Conservation (phyloP, 2,329 filamentous ascomycete species). For the Chaetothyriales sp. region DNA sequence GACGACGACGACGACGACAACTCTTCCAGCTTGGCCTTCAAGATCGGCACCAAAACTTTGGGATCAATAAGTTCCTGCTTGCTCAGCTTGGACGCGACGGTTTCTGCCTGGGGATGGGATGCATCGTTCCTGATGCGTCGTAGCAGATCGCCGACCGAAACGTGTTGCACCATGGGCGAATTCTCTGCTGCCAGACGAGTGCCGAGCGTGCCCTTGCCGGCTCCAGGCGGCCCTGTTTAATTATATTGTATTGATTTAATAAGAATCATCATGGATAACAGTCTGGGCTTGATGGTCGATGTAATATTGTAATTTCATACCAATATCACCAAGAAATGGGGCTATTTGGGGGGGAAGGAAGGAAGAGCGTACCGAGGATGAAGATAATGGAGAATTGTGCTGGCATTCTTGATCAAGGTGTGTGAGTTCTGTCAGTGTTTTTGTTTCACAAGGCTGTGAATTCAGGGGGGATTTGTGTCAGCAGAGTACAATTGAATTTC, state of each 20-base stretch:
- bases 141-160: slow-evolving; percentile 20
- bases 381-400: not conserved
- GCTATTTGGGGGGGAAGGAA: not conserved
- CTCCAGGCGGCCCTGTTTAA: slow-evolving; percentile 18
- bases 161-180: slow-evolving; percentile 15
- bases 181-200: slow-evolving; percentile 10
- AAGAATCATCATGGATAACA: too few species aligned
- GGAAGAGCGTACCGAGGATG: not conserved
- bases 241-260: not conserved
- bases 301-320: too few species aligned
- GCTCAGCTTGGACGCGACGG: not conserved
- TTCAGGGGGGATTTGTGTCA: too few species aligned
- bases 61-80: not conserved
- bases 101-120: not conserved
- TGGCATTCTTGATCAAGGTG: not conserved
- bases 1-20: not conserved
- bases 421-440: too few species aligned
- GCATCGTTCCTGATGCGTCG: slow-evolving; percentile 2
- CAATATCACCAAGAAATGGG: too few species aligned
- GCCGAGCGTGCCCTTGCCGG: slow-evolving; percentile 23
- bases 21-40: not conserved
- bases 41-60: not conserved
- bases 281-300: too few species aligned
- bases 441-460: not conserved
- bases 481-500: not conserved